Conservation (phyloP, 169 alveolate species). For the Theileria orientalis region DNA sequence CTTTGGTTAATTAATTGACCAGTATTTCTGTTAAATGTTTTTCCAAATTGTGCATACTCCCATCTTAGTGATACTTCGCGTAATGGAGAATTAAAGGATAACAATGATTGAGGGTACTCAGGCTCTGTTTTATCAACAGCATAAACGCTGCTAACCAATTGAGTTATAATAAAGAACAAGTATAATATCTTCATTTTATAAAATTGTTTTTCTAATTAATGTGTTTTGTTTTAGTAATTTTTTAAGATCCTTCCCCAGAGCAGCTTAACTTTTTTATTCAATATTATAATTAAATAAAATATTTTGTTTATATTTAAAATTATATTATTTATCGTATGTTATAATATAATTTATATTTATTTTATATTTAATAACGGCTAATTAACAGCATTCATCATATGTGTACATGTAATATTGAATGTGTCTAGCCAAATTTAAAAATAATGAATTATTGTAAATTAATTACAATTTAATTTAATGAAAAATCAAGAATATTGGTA, state of each 20-base stretch:
- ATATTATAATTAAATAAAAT: too few species aligned
- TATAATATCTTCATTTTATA: not conserved
- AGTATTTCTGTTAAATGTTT: conserved; percentile 1
- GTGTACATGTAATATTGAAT: too few species aligned
- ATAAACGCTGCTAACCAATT: conserved; percentile 1
- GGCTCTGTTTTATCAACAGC: not conserved
- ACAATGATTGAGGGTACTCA: not conserved
- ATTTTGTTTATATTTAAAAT: too few species aligned
- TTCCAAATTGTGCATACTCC: not conserved
- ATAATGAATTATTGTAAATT: too few species aligned
- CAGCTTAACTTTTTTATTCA: too few species aligned
- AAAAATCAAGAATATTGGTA: conserved; percentile 80
- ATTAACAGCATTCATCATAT: too few species aligned
- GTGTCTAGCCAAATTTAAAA: too few species aligned
- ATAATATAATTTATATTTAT: too few species aligned
- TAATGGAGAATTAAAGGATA: not conserved
- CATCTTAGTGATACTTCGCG: not conserved
- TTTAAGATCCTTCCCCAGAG: conserved; percentile 12
- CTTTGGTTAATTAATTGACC: not conserved
- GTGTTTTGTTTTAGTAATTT: not conserved
- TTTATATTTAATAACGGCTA: too few species aligned
- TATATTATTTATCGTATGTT: too few species aligned
- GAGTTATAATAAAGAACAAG: not conserved
- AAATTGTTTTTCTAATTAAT: not conserved
- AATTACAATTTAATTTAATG: too few species aligned